phyloP scores from a whole-genome alignment of 2,329 filamentous ascomycete species.

The Metarhizium robertsii region DNA sequence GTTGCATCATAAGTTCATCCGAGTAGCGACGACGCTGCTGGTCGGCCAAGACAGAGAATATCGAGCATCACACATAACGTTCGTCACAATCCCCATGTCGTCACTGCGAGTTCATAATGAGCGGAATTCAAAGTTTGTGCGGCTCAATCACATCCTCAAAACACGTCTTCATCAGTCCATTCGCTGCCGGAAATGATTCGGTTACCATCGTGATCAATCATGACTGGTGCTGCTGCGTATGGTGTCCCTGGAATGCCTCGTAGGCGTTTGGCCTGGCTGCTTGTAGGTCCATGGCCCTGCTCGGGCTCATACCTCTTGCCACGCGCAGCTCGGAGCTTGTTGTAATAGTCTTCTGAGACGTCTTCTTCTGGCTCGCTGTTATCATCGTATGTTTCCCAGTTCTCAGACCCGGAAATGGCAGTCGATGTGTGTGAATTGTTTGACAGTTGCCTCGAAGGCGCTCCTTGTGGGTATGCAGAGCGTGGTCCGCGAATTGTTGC shows the following conservation, averaged over 20 bases:
- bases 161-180: conserved; percentile 58
- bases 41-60: not conserved
- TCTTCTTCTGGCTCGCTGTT: conserved; percentile 69
- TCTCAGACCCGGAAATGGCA: conserved; percentile 74
- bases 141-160: conserved; percentile 19
- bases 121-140: not conserved
- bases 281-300: conserved; percentile 28
- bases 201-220: conserved; percentile 50
- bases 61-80: not conserved
- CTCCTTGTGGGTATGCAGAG: conserved; percentile 30
- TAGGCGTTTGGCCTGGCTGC: conserved; percentile 41
- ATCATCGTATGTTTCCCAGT: conserved; percentile 96
- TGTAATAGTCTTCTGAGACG: conserved; percentile 68
- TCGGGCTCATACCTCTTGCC: conserved; percentile 54
- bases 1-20: not conserved
- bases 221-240: conserved; percentile 36
- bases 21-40: not conserved
- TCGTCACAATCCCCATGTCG: not conserved
- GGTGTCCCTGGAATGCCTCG: conserved; percentile 35
- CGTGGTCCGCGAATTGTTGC: conserved; percentile 28
- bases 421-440: conserved; percentile 66
- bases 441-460: conserved; percentile 51
- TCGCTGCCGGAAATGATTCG: conserved; percentile 55
- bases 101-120: not conserved
- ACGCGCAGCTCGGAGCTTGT: conserved; percentile 61